These are phyloP conservation scores for Lepiota brunneoincarnata DNA, from an alignment of 768 basidiomycete species.

Conservation along the genomic window DNA sequence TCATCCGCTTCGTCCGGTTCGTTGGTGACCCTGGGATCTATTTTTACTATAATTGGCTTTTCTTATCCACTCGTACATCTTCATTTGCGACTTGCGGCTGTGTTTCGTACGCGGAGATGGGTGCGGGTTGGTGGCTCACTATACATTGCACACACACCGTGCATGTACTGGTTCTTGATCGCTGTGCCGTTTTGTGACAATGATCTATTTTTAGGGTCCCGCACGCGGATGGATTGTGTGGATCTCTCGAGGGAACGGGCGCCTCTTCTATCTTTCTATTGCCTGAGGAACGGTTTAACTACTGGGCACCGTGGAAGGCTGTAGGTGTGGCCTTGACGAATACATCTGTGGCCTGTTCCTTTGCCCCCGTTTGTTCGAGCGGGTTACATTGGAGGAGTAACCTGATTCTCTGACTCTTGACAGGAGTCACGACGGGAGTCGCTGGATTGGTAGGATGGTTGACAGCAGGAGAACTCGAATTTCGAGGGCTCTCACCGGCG, in stretches of 20 bases:
- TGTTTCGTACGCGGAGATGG: not conserved
- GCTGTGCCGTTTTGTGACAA: not conserved
- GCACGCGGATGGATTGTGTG: not conserved
- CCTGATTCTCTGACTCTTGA: not conserved
- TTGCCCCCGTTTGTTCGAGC: not conserved
- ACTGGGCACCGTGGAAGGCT: not conserved
- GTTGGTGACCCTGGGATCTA: not conserved
- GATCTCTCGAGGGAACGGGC: not conserved
- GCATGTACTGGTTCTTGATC: not conserved
- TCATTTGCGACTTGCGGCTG: not conserved
- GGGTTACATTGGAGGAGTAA: not conserved
- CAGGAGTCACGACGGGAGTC: not conserved
- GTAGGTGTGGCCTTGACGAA: no score
- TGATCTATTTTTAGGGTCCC: constrained; percentile 1
- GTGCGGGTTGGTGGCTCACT: not conserved
- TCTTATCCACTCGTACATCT: not conserved
- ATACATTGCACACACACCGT: not conserved
- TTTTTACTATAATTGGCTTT: constrained; percentile 3
- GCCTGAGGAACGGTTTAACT: not conserved
- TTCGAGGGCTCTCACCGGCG: no score
- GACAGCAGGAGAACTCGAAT: not conserved
- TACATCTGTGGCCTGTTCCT: not conserved
- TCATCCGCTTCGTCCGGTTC: not conserved
- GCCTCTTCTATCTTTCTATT: not conserved
- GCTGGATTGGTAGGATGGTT: constrained; percentile 3